Evolutionary conservation across 1,139 yeast genomes (phyloP).

Genomic region (Suhomyces wounanorum): DNA sequence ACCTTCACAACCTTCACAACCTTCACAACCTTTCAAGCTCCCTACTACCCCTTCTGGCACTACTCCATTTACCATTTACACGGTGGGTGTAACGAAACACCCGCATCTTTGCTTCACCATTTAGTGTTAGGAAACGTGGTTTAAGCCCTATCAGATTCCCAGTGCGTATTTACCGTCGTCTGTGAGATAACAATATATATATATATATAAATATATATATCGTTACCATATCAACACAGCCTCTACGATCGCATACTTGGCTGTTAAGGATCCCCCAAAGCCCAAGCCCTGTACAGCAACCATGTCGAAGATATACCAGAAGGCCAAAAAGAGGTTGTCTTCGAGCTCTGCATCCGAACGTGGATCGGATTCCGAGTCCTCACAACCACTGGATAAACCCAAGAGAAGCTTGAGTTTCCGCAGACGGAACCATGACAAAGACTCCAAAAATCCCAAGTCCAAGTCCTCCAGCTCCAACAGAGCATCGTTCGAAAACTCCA

Average conservation of each 20-base stretch:
- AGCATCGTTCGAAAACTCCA: slow-evolving; percentile 6
- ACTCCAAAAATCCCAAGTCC: background rate
- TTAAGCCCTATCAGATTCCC: background rate
- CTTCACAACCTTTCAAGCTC: too few species aligned
- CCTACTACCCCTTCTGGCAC: too few species aligned
- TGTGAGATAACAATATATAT: background rate
- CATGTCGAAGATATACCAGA: slow-evolving; percentile 16
- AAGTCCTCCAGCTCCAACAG: background rate
- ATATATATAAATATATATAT: too few species aligned
- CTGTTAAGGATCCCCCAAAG: too few species aligned
- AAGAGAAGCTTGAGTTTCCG: slow-evolving; percentile 16
- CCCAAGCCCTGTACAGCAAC: background rate
- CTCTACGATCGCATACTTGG: too few species aligned
- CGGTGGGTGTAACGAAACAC: background rate
- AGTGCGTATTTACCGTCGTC: background rate
- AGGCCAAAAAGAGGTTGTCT: slow-evolving; percentile 16
- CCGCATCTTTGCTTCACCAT: background rate
- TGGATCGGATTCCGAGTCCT: slow-evolving; percentile 6
- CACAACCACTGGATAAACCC: slow-evolving; percentile 12
- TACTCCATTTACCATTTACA: too few species aligned
- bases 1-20: too few species aligned
- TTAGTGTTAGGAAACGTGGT: background rate
- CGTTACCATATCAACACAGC: background rate
- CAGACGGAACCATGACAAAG: slow-evolving; percentile 8
- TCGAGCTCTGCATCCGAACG: slow-evolving; percentile 11